These are phyloP conservation scores for Xylaria sp. DNA, from an alignment of 2,329 filamentous ascomycete species.

Conservation along the genomic window DNA sequence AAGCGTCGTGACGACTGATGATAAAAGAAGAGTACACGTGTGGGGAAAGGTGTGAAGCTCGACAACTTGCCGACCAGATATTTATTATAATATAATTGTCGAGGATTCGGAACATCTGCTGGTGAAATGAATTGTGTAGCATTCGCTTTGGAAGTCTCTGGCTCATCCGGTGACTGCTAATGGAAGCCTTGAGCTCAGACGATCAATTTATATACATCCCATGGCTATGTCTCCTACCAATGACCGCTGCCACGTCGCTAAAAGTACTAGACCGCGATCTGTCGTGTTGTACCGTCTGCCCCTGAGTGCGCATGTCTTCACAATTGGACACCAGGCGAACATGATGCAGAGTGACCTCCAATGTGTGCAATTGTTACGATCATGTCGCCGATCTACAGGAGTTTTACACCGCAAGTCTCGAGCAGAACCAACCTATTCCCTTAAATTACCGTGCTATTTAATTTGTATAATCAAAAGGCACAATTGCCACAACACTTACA, in stretches of 20 bases:
- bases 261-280: not conserved
- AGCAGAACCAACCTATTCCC: too few relatives aligned
- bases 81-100: not conserved
- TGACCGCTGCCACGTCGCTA: not conserved
- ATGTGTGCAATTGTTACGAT: not conserved
- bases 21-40: not conserved
- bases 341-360: not conserved
- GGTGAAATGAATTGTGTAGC: not conserved
- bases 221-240: not conserved
- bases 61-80: not conserved
- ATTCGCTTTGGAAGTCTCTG: not conserved
- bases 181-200: not conserved
- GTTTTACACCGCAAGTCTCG: not conserved
- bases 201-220: conserved; percentile 13
- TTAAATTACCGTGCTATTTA: too few relatives aligned
- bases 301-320: not conserved
- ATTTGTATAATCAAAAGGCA: too few relatives aligned
- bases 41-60: not conserved
- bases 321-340: not conserved
- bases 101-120: not conserved
- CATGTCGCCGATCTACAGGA: too few relatives aligned
- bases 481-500: not conserved
- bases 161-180: not conserved
- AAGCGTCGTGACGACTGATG: not conserved
- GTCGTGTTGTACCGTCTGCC: not conserved